Conservation (phyloP, 2,329 filamentous ascomycete genomes). For the Sarocladium kiliense region DNA sequence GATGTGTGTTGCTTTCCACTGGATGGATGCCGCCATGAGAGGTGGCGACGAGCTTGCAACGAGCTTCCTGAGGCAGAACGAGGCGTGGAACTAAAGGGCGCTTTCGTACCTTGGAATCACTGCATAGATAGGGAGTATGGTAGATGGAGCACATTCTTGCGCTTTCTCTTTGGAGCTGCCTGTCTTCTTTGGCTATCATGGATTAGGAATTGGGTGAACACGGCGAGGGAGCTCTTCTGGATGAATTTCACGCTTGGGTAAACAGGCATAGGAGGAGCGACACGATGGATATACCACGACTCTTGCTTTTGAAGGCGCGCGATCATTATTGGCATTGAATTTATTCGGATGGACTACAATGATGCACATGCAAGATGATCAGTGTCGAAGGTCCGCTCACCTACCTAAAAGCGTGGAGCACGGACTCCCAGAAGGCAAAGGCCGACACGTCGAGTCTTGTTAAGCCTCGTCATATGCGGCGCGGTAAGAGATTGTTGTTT, state of each 20-base stretch:
- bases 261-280: not conserved
- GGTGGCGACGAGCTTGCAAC: constrained; percentile 84
- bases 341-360: not conserved
- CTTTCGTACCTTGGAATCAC: constrained; percentile 14
- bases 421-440: too few relatives aligned
- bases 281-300: not conserved
- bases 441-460: too few relatives aligned
- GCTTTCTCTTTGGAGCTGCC: not conserved
- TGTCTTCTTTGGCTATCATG: not conserved
- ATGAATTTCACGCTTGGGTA: not conserved
- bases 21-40: constrained; percentile 86
- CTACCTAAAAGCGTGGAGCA: too few relatives aligned
- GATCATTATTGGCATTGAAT: not conserved
- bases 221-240: not conserved
- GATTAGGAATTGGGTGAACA: not conserved
- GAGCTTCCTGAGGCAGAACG: constrained; percentile 70
- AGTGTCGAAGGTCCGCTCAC: too few relatives aligned
- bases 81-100: constrained; percentile 30
- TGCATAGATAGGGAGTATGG: not conserved
- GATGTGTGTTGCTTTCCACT: constrained; percentile 93
- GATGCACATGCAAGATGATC: too few relatives aligned
- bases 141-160: not conserved
- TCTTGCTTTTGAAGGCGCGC: too few relatives aligned
- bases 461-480: too few relatives aligned
- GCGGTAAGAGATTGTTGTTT: too few relatives aligned